Base-by-base conservation (phyloP, 1,284 basidiomycete genomes). In the Boletus putidus region DNA sequence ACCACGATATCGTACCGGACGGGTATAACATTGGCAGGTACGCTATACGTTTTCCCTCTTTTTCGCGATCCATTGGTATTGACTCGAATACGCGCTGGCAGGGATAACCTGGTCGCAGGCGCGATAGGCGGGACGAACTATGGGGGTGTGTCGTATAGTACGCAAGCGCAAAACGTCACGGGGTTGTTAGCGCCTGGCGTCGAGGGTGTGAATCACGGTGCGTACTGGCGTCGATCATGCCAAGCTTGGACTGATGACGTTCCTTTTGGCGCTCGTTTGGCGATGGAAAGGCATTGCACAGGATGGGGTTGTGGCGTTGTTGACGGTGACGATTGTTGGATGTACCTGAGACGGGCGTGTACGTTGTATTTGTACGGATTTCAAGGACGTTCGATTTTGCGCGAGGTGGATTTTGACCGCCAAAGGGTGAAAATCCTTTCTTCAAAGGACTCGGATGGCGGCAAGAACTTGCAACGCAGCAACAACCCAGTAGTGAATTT, bases 11-110 rank as follows among this genome's bases (percentile, higher is more conserved):
- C 56, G 64, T 76, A 2, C 76, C 82, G 0, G 71, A 87, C 58
- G 85, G 86, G 27, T 86, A 88, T 65, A 64, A 85, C 60, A 70
- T 79, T 57, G 84, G 83, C 68, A 73, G 73, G 79, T 76, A 58
- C 47, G 62, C 70, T 14, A 3, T 6, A 9, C 21, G 18, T 29
- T 39, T 9, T 15, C 27, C 3, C 4, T 27, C 16, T 16, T n/a
- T 5, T 27, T 14, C 11, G n/a, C 8, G 21, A 25, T n/a, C 6
- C 8, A 15, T 21, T 11, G 25, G n/a, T 39, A 6, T 31, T 47
- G 49, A 52, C 11, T 6, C 9, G 46, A 2, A 40, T 15, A n/a
- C 3, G 14, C 16, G 6, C 27, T 12, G 53, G 20, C 29, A 81
- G 83, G 18, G 68, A 87, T 62, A 59, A 52, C 33, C 72, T 88